These are phyloP conservation scores for Diplodia seriata DNA, from an alignment of 2,329 filamentous ascomycete species.

Conservation along the genomic window DNA sequence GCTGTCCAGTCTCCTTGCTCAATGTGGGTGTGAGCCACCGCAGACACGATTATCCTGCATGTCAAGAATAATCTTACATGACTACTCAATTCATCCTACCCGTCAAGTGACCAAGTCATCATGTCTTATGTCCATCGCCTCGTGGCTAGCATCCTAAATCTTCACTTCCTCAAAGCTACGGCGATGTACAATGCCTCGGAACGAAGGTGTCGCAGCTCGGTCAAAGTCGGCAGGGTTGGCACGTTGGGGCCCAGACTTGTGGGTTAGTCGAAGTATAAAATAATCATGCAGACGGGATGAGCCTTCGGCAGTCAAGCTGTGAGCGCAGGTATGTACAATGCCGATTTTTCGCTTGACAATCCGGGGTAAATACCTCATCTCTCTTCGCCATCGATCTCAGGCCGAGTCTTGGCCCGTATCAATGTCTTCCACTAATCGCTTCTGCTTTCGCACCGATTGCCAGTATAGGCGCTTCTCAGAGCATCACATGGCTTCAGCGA, in stretches of 20 bases:
- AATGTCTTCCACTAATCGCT: neutral
- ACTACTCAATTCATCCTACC: neutral
- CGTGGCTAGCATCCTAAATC: neutral
- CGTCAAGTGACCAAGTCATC: neutral
- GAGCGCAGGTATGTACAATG: neutral
- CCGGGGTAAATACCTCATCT: constrained; percentile 9
- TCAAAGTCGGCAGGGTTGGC: neutral
- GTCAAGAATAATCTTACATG: neutral
- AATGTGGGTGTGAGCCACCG: neutral
- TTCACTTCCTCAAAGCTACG: neutral
- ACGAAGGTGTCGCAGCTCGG: neutral
- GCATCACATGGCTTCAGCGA: neutral
- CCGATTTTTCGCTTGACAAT: neutral
- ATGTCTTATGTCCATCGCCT: neutral
- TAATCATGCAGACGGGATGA: neutral
- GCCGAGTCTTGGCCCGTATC: neutral
- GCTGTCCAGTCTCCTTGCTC: neutral
- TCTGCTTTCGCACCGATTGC: neutral
- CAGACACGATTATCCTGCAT: neutral
- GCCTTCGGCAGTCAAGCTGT: neutral
- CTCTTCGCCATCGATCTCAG: constrained; percentile 3
- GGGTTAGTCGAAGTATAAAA: neutral
- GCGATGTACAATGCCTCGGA: neutral
- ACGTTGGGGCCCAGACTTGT: neutral
- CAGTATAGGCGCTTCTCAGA: neutral